A percentile compares a stretch with the other conserved stretches of the same genome.
These are phyloP conservation scores for Puccinellia tenuiflora DNA, from an alignment of 176 grass and related monocot species.

Conservation along the genomic window DNA sequence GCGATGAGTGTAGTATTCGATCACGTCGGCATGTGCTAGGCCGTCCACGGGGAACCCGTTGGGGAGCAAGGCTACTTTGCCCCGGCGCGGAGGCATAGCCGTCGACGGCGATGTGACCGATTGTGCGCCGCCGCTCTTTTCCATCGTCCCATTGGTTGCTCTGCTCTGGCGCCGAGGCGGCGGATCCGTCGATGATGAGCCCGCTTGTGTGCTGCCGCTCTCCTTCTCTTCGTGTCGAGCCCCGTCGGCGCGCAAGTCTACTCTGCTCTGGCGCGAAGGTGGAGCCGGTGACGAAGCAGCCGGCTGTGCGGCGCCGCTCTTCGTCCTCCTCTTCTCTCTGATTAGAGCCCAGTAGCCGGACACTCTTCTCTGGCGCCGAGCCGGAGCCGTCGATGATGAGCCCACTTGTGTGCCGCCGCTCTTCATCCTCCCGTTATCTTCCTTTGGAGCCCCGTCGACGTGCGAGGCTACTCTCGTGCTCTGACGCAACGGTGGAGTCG, in stretches of 20 bases:
- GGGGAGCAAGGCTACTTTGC: neutral
- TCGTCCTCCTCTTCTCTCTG: neutral
- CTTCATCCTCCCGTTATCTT: neutral
- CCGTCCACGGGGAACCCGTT: neutral
- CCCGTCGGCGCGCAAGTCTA: neutral
- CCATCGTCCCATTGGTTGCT: neutral
- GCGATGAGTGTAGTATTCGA: neutral
- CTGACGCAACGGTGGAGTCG: neutral
- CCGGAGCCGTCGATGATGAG: neutral
- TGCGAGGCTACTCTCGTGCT: neutral
- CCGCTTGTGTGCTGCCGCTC: neutral
- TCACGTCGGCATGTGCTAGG: neutral
- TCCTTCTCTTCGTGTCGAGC: neutral
- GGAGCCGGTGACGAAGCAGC: neutral
- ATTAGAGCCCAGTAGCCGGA: neutral
- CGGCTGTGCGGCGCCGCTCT: neutral
- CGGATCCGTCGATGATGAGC: neutral
- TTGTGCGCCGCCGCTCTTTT: neutral
- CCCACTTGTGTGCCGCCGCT: neutral
- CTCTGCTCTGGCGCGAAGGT: neutral
- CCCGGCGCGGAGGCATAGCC: neutral
- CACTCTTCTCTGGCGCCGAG: neutral
- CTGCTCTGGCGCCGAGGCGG: neutral
- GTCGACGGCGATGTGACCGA: neutral
- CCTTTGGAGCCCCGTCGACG: neutral